Evolutionary conservation across 2,329 filamentous ascomycete genomes (phyloP).

Genomic region (Hypoxylon sp.): DNA sequence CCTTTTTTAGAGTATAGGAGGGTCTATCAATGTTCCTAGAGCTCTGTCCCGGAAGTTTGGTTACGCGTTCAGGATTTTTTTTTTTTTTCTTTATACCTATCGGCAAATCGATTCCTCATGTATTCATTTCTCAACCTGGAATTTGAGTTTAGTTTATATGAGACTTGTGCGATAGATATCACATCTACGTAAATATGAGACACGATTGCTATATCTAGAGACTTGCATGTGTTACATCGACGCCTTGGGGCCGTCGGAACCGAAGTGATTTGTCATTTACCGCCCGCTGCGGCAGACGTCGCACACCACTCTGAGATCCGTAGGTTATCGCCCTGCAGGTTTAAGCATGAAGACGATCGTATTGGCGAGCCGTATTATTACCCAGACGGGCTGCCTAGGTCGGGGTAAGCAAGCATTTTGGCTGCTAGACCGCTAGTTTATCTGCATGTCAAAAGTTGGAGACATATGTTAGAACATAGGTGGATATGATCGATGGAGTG

Average conservation of each 20-base stretch:
- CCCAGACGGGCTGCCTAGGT: background rate
- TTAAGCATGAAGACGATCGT: conserved; percentile 29
- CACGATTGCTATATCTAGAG: conserved; percentile 17
- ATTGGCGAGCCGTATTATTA: conserved; percentile 23
- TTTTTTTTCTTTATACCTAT: background rate
- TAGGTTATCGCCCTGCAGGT: conserved; percentile 36
- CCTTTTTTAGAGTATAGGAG: conserved; percentile 33
- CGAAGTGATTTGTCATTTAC: conserved; percentile 24
- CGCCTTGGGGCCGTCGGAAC: conserved; percentile 27
- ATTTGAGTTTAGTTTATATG: conserved; percentile 13
- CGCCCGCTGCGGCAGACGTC: conserved; percentile 24
- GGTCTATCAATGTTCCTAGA: conserved; percentile 28
- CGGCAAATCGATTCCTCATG: background rate
- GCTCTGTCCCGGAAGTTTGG: conserved; percentile 5
- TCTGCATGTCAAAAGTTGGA: conserved; percentile 34
- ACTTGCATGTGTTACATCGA: conserved; percentile 29
- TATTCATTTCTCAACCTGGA: conserved; percentile 3
- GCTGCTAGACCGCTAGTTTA: conserved; percentile 38
- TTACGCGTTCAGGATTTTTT: background rate
- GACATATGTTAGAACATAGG: conserved; percentile 25
- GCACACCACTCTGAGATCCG: conserved; percentile 19
- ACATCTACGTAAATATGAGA: background rate
- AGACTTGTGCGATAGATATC: background rate
- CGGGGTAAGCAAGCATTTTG: conserved; percentile 28
- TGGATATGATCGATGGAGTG: conserved; percentile 19